Base-by-base conservation (phyloP, 148 eudicot species). In the Persicaria maculosa region DNA sequence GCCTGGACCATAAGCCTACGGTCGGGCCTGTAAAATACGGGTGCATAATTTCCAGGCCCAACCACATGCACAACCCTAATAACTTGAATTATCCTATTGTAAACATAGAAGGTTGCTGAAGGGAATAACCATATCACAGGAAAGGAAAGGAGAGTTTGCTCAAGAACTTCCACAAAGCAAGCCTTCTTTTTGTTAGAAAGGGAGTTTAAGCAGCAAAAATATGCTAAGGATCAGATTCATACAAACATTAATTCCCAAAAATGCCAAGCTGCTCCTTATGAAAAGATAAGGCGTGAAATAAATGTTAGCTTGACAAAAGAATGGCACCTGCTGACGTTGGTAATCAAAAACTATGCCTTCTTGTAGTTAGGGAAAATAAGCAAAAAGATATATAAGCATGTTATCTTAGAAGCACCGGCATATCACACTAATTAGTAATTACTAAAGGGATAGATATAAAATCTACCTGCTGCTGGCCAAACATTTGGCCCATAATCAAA, bases 401-500 rank as follows among this genome's bases (percentile, higher is more conserved):
- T 25, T 6, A 68, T 9, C 10, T 20, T 12, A 44, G 10, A 15
- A 68, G 19, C 50, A 16, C 48, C 20, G 15, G 11, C 5, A 68
- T 40, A n/a, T 44, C 48, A 68, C 19, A 22, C 61, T n/a, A 7
- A 9, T 2, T 19, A 67, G 12, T 4, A 22, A 22, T 22, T 22
- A 0, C 25, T 22, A 1, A 22, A 22, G 25, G 25, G 1, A 22
- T 22, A 0, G 2, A 67, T 4, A 67, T 7, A 43, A 16, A 59
- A 22, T 59, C 81, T 84, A 95, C 98, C 98, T 76, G 82, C 57
- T 55, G 81, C 64, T 50, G 98, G 98, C 97, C 97, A 95, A 73
- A 83, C 52, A 84, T 95, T 95, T 68, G 89, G 90, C 69, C 93
- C 97, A 76, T 81, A 86, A 47, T 22, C 22, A 22, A 22, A 22